Percentiles rank a stretch among this genome's conserved stretches.
Conservation (phyloP, 192 early-diverging fungal genomes). For the Phycomyces blakesleeanus region DNA sequence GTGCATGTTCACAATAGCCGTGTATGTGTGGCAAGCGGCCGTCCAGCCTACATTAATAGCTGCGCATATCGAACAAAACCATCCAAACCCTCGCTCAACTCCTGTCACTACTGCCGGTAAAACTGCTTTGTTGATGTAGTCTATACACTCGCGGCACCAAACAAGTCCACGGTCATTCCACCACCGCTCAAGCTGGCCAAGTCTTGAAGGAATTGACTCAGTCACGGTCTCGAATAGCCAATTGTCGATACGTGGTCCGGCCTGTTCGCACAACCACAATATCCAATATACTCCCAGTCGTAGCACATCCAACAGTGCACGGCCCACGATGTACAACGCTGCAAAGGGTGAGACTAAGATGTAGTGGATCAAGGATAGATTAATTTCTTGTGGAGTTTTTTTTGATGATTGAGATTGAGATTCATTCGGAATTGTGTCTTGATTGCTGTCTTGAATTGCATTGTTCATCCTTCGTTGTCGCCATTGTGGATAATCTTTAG, state of each 20-base stretch:
- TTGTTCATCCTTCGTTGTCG: neutral
- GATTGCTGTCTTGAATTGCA: neutral
- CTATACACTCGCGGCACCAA: too few species aligned
- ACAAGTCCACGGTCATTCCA: neutral
- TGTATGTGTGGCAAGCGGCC: neutral
- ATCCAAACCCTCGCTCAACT: neutral
- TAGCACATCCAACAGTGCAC: slow-evolving; percentile 1
- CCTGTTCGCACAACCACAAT: slow-evolving; percentile 1
- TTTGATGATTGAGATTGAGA: neutral
- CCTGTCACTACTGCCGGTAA: neutral
- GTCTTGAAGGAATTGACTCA: neutral
- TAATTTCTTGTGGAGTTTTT: neutral
- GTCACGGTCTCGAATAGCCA: slow-evolving; percentile 20
- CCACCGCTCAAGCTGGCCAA: neutral
- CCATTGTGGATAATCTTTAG: slow-evolving; percentile 11
- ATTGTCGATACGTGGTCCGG: slow-evolving; percentile 6
- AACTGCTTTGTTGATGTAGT: neutral
- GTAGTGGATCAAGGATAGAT: slow-evolving; percentile 12
- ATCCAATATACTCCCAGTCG: neutral
- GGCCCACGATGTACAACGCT: slow-evolving; percentile 3
- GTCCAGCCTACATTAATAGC: neutral
- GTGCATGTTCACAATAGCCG: too few species aligned
- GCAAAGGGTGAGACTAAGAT: slow-evolving; percentile 10
- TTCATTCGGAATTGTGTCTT: neutral
- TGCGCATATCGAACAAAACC: neutral